Percentiles rank a stretch among this genome's conserved stretches.
phyloP scores from a whole-genome alignment of 176 grass and related monocot species.

The Calamus simplicifolius region DNA sequence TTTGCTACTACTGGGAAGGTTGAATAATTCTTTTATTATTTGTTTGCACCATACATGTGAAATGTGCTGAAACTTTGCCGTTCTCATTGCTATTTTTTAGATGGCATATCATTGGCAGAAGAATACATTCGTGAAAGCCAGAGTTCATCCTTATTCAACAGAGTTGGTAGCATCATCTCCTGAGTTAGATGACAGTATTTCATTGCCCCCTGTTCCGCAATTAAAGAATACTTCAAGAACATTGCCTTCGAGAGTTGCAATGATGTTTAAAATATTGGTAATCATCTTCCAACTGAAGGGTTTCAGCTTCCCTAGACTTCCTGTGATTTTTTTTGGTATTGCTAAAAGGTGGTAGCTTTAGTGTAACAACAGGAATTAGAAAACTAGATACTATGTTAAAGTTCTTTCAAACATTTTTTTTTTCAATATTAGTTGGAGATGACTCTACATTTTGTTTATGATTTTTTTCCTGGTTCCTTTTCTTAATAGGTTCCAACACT shows the following conservation, averaged over 20 bases:
- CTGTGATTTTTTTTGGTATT: too few relatives aligned
- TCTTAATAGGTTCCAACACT: constrained; percentile 64
- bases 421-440: too few relatives aligned
- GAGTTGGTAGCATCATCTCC: constrained; percentile 64
- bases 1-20: constrained; percentile 78
- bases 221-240: constrained; percentile 47
- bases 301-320: too few relatives aligned
- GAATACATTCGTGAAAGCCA: constrained; percentile 44
- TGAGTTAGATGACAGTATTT: constrained; percentile 29
- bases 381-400: too few relatives aligned
- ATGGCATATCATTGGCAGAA: constrained; percentile 30
- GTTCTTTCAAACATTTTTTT: too few relatives aligned
- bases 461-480: constrained; percentile 26
- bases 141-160: constrained; percentile 53
- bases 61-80: too few relatives aligned
- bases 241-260: constrained; percentile 57
- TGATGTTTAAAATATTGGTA: constrained; percentile 96
- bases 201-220: constrained; percentile 38
- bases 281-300: constrained; percentile 1
- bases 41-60: background rate
- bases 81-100: too few relatives aligned
- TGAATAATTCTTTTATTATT: constrained; percentile 12
- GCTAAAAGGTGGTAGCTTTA: too few relatives aligned
- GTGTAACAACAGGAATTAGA: too few relatives aligned
- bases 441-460: too few relatives aligned